These are phyloP conservation scores for Chlamydomonas sp. DNA, from an alignment of 139 green algal species.

Conservation along the genomic window DNA sequence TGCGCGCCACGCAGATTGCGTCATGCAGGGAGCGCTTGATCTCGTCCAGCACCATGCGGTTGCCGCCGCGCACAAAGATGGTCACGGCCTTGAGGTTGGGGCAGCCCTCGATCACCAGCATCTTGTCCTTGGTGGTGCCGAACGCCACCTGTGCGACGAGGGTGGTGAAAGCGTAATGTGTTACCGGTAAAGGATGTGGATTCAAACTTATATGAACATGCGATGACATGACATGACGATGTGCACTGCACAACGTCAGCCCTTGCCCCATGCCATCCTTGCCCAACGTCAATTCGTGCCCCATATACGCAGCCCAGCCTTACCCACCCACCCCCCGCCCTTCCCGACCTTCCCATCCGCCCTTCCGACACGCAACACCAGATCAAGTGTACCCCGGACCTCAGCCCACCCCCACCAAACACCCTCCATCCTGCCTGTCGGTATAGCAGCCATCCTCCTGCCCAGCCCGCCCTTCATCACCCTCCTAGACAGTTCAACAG, in stretches of 20 bases:
- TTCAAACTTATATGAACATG: too few species aligned
- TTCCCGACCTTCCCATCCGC: too few species aligned
- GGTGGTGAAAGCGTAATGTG: background rate
- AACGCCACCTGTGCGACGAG: slow-evolving; percentile 67
- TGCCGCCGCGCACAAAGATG: slow-evolving; percentile 96
- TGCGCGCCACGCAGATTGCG: slow-evolving; percentile 97
- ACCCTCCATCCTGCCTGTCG: too few species aligned
- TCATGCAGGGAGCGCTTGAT: slow-evolving; percentile 97
- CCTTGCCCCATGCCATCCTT: background rate
- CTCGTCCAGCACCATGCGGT: slow-evolving; percentile 95
- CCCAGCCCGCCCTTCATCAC: too few species aligned
- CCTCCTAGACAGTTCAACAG: too few species aligned
- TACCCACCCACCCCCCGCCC: background rate
- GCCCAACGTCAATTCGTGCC: background rate
- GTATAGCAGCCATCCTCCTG: too few species aligned
- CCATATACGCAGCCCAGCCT: background rate
- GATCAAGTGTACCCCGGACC: too few species aligned
- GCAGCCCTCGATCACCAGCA: slow-evolving; percentile 97
- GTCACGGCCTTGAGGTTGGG: slow-evolving; percentile 94
- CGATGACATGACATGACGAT: too few species aligned
- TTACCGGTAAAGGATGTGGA: too few species aligned
- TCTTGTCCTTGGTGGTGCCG: slow-evolving; percentile 97
- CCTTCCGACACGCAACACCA: too few species aligned
- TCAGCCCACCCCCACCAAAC: too few species aligned
- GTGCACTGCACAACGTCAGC: too few species aligned